These are phyloP conservation scores for Apiotrichum veenhuisii DNA, from an alignment of 1,284 basidiomycete species.

Conservation along the genomic window DNA sequence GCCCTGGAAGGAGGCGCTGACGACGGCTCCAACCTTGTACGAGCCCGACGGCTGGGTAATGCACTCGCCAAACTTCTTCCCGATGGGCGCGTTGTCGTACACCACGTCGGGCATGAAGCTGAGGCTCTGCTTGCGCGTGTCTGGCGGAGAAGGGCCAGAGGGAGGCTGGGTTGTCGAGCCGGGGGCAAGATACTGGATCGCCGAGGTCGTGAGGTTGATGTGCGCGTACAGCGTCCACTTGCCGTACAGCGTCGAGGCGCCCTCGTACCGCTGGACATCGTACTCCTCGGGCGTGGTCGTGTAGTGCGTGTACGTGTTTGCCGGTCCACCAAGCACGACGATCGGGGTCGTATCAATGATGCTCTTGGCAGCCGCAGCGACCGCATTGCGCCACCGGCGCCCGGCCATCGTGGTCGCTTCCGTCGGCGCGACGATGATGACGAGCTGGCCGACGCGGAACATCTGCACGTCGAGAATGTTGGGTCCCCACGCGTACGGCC, in stretches of 20 bases:
- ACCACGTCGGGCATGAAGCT: constrained; percentile 8
- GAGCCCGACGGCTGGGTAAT: constrained; percentile 2
- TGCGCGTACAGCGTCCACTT: constrained; percentile 12
- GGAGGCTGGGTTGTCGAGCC: neutral
- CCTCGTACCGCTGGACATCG: constrained; percentile 19
- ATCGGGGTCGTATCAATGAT: constrained; percentile 3
- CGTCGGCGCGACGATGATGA: constrained; percentile 14
- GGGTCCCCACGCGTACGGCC: constrained; percentile 13
- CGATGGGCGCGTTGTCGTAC: constrained; percentile 10
- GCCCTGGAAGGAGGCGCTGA: constrained; percentile 7
- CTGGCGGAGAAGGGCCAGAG: constrained; percentile 1
- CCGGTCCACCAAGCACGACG: constrained; percentile 18
- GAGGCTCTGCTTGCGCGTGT: constrained; percentile 2
- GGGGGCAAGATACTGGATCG: constrained; percentile 7
- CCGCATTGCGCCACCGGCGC: constrained; percentile 12
- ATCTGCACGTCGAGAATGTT: constrained; percentile 16
- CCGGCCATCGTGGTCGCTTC: constrained; percentile 18
- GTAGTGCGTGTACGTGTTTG: constrained; percentile 16
- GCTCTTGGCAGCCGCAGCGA: neutral
- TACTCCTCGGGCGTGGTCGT: constrained; percentile 15
- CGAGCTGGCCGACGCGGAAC: constrained; percentile 15
- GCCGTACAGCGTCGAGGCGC: constrained; percentile 17
- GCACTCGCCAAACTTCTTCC: constrained; percentile 6
- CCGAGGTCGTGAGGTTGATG: constrained; percentile 14
- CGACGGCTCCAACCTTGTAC: neutral